Evolutionary conservation across 352 stramenopile species (phyloP), one percentile per base, ranked within the genome.

Genomic region (Globisporangium ultimum): DNA sequence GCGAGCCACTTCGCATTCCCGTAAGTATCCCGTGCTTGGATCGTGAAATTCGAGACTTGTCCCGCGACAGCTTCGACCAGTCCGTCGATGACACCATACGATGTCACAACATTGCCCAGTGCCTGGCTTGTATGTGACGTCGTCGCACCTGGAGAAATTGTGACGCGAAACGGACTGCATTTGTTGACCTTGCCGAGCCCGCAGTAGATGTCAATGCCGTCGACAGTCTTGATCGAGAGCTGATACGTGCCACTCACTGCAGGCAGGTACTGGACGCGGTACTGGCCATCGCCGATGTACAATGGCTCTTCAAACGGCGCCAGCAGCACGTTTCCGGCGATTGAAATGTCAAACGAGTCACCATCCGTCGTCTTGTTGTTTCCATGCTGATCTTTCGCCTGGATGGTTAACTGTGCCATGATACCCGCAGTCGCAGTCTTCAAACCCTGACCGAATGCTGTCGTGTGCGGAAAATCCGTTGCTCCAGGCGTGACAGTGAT

Each of bases 391-490:
- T 98, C 96, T 54, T 95, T 97, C 5, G 96, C 91, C 63, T 98
- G 91, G 48, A 99, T 97, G 20, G 88, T 72, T 67, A 99, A 98
- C 43, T 84, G 71, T 6, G 93, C 87, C 6, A 64, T 67, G 2
- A 97, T 79, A 40, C 96, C 97, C 20, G 93, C 93, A 2, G 74
- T 89, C 9, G 89, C 90, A 15, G 56, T 53, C 17, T 60, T 72
- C 4, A 98, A 56, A 0, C 93, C 94, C 10, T 70, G 58, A 2
- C 95, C 94, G 50, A 78, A 96, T 2, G 96, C 95, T 4, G 80
- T 96, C 12, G 95, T 98, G 56, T 97, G 97, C 10, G 94, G 94
- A 70, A 98, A 99, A 59, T 98, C 95, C 4, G 89, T 96, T 15
- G 91, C 90, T 10, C 96, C 96, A 15, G 97, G 93, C 1, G 93